A percentile compares a stretch with the other conserved stretches of the same genome.
Conservation (phyloP, 257 asterid species). For the Handroanthus guayacan region DNA sequence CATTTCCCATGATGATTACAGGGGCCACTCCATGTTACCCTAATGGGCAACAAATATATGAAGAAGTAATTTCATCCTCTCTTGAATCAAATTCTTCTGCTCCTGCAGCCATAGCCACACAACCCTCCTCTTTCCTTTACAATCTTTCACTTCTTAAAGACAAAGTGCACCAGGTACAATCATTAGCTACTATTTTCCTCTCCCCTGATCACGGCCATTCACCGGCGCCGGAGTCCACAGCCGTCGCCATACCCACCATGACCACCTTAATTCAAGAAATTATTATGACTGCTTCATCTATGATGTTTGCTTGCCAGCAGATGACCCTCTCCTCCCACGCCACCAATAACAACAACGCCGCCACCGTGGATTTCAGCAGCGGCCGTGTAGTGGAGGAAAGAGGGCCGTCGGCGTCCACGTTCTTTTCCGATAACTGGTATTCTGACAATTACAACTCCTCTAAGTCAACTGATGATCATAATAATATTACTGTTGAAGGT, state of each 20-base stretch:
- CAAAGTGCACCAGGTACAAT: constrained; percentile 66
- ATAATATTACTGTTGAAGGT: constrained; percentile 23
- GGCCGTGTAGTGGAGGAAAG: constrained; percentile 17
- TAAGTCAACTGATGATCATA: neutral
- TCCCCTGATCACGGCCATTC: constrained; percentile 39
- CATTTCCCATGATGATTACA: constrained; percentile 42
- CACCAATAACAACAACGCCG: neutral
- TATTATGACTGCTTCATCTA: constrained; percentile 67
- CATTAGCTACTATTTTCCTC: constrained; percentile 55
- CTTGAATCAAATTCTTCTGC: constrained; percentile 39
- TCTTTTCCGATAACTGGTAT: constrained; percentile 51
- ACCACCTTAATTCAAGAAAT: constrained; percentile 82
- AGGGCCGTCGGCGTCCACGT: constrained; percentile 33
- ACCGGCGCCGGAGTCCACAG: constrained; percentile 53
- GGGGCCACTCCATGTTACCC: constrained; percentile 52
- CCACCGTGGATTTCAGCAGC: neutral
- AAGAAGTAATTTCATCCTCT: constrained; percentile 39
- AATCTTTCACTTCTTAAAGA: constrained; percentile 68
- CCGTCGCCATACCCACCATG: constrained; percentile 55
- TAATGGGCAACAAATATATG: constrained; percentile 49
- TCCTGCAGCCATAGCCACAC: constrained; percentile 8
- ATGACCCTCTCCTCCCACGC: constrained; percentile 44
- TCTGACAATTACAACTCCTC: constrained; percentile 31
- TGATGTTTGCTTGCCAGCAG: constrained; percentile 82
- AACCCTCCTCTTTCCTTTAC: constrained; percentile 55